These are phyloP conservation scores for Dactylis glomerata DNA, from an alignment of 176 grass and related monocot species.

Conservation along the genomic window DNA sequence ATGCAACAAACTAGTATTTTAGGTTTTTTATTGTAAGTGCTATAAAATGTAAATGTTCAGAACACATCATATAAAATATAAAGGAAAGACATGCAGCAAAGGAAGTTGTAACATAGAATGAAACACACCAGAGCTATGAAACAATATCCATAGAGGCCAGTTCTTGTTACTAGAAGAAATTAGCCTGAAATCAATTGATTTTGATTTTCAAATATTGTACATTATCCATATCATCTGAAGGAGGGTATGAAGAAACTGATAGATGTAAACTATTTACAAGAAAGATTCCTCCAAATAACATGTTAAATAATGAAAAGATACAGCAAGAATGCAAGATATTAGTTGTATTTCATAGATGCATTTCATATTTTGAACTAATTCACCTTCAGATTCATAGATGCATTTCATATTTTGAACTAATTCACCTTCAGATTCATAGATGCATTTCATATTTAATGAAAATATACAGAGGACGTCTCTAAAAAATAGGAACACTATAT, in stretches of 20 bases:
- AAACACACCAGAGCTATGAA: neutral
- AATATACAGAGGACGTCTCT: neutral
- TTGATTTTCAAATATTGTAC: neutral
- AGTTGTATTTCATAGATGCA: neutral
- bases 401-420: neutral
- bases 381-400: neutral
- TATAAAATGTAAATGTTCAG: neutral
- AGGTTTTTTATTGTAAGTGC: neutral
- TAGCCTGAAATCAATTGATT: neutral
- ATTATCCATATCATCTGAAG: neutral
- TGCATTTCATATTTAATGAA: neutral
- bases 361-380: neutral
- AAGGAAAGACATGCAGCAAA: neutral
- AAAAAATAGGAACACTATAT: neutral
- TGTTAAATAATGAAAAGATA: neutral
- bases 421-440: neutral
- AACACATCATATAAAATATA: neutral
- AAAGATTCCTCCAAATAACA: neutral
- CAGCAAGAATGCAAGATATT: neutral
- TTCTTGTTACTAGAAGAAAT: neutral
- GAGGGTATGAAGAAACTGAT: neutral
- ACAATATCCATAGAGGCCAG: neutral
- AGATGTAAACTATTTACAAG: conserved; percentile 3
- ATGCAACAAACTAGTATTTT: neutral
- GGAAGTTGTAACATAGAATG: neutral